Conservation (phyloP, 225 moss, liverwort and hornwort species). For the Marchantia polymorpha region DNA sequence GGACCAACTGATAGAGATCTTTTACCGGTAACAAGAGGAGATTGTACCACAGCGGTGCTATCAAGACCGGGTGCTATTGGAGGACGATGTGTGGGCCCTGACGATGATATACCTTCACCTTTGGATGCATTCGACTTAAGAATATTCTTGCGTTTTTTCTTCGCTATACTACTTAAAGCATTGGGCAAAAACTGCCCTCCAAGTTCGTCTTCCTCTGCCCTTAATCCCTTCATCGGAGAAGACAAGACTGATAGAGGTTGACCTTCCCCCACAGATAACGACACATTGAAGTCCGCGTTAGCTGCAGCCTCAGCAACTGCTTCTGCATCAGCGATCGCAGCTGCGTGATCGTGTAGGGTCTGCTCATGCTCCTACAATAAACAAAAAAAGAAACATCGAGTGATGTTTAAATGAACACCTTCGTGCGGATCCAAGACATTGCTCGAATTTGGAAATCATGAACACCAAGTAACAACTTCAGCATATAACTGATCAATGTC, state of each 20-base stretch:
- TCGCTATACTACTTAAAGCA: conserved; percentile 53
- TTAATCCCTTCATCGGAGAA: conserved; percentile 33
- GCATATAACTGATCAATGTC: not conserved
- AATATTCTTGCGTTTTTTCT: conserved; percentile 77
- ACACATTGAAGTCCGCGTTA: conserved; percentile 35
- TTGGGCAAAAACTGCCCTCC: conserved; percentile 47
- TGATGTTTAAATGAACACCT: not conserved
- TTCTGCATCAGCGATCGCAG: conserved; percentile 60
- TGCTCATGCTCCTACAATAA: conserved; percentile 59
- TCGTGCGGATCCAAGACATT: not conserved
- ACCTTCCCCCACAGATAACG: conserved; percentile 31
- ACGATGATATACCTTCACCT: conserved; percentile 36
- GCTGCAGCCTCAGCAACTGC: conserved; percentile 53
- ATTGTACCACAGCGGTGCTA: conserved; percentile 40
- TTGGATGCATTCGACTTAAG: conserved; percentile 55
- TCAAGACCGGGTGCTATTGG: conserved; percentile 48
- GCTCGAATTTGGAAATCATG: not conserved
- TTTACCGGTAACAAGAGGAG: conserved; percentile 67
- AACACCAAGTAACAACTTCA: not conserved
- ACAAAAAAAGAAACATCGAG: not conserved
- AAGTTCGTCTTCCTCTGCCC: conserved; percentile 52
- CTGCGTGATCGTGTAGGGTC: conserved; percentile 43
- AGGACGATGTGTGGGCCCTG: conserved; percentile 48
- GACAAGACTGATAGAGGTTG: conserved; percentile 31
- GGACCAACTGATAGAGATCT: conserved; percentile 51